These are phyloP conservation scores for Tremellales sp. DNA, from an alignment of 1,284 basidiomycete genomes.

Conservation along the genomic window DNA sequence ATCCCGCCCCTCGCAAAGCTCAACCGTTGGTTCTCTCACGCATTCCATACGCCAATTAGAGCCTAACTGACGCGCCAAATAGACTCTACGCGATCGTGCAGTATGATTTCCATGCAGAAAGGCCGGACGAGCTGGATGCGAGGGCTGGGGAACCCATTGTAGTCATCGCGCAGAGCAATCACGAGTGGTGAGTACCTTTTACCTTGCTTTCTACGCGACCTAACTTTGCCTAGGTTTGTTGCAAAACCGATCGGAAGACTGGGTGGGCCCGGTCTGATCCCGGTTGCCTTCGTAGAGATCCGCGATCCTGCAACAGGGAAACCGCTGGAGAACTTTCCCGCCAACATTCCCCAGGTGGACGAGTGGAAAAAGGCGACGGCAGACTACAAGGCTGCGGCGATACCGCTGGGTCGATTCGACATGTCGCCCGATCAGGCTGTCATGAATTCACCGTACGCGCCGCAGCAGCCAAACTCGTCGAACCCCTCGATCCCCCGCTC, in stretches of 20 bases:
- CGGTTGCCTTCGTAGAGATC: constrained; percentile 92
- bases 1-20: neutral
- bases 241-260: constrained; percentile 89
- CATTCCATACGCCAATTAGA: neutral
- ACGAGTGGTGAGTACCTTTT: constrained; percentile 46
- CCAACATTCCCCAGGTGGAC: constrained; percentile 85
- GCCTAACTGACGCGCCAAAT: neutral
- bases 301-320: constrained; percentile 83
- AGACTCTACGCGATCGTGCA: constrained; percentile 82
- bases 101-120: constrained; percentile 91
- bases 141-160: constrained; percentile 91
- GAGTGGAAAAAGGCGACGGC: constrained; percentile 97
- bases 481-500: constrained; percentile 12
- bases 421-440: constrained; percentile 50
- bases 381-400: constrained; percentile 92
- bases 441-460: constrained; percentile 40
- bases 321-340: constrained; percentile 64
- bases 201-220: neutral
- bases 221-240: constrained; percentile 52
- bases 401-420: constrained; percentile 87
- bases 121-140: constrained; percentile 92
- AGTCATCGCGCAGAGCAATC: constrained; percentile 51
- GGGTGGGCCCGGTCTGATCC: constrained; percentile 93
- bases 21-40: neutral
- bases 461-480: constrained; percentile 9